Evolutionary conservation across 2,329 filamentous ascomycete genomes (phyloP).

Genomic region (Colletotrichum sp.): DNA sequence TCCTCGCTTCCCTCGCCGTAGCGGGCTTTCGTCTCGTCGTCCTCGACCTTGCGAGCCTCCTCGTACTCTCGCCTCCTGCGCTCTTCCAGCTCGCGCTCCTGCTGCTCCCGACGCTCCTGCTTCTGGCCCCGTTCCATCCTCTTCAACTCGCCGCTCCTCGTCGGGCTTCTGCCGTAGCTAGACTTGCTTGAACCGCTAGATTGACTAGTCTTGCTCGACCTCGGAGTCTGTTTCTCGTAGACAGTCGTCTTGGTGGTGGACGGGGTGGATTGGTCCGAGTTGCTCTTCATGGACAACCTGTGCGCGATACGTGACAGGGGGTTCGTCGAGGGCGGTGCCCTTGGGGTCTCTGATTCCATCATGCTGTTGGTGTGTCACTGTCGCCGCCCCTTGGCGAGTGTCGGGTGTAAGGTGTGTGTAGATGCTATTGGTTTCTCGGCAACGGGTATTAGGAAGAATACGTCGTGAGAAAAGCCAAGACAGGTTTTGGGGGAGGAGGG

Average conservation of each 20-base stretch:
- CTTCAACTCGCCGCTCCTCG: constrained; percentile 5
- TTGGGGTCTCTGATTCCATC: background rate
- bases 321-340: background rate
- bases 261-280: background rate
- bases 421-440: background rate
- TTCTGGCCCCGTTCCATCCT: constrained; percentile 10
- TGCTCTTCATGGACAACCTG: background rate
- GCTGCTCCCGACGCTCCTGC: background rate
- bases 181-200: constrained; percentile 1
- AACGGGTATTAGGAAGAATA: background rate
- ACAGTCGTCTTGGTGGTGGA: background rate
- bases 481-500: background rate
- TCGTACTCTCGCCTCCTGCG: constrained; percentile 1
- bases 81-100: constrained; percentile 8
- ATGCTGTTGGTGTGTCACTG: background rate
- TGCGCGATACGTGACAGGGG: constrained; percentile 25
- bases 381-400: background rate
- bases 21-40: constrained; percentile 13
- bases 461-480: background rate
- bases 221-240: constrained; percentile 1
- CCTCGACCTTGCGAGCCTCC: constrained; percentile 10
- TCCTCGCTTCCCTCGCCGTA: constrained; percentile 7
- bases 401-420: background rate
- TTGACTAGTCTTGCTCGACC: constrained; percentile 6
- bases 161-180: background rate